Base-by-base conservation (phyloP, 805 yeast species). In the Hagleromyces aurorensis region DNA sequence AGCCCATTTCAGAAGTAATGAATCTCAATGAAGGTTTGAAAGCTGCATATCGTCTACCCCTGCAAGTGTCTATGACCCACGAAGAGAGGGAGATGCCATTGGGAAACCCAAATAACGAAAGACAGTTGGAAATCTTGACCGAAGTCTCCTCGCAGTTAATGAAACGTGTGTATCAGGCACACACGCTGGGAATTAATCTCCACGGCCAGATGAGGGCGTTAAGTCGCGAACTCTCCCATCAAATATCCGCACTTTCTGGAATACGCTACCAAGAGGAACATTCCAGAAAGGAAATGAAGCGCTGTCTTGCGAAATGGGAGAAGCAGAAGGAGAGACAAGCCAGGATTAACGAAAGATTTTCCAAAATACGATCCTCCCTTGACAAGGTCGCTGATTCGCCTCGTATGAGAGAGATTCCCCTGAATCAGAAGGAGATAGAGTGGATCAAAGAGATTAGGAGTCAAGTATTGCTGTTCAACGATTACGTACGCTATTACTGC, bases 401-500 rank as follows among this genome's bases (percentile, higher is more conserved):
- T 3, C 33, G 36, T 19, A 29, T 42, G 6, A 36, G 29, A 23
- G 51, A 57, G 5, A 30, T 50, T 10, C 57, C 64, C 1, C 41
- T 70, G 18, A 57, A 64, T 28, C 49, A 48, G 3, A 47, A 59
- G 7, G 78, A 72, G 43, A 50, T 52, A 30, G 48, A 40, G 15
- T 72, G 75, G 74, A 58, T 65, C 33, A 54, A 48, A 18, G 73
- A 68, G 40, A 50, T 71, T 6, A 56, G 52, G 24, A 42, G 37
- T 8, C 55, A 54, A 15, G 55, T 56, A 0, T 18, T 44, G 3
- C 35, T 40, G 8, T 58, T 61, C 43, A 61, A 61, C 38, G 39
- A 40, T 7, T 46, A 49, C 19, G 57, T 59, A 1, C 44, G 45
- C 11, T 45, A 41, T 25, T 58, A 46, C 27, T 38, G 37, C 19